Base-by-base conservation (phyloP, 2,329 filamentous ascomycete genomes). In the Phyllosticta citriasiana region DNA sequence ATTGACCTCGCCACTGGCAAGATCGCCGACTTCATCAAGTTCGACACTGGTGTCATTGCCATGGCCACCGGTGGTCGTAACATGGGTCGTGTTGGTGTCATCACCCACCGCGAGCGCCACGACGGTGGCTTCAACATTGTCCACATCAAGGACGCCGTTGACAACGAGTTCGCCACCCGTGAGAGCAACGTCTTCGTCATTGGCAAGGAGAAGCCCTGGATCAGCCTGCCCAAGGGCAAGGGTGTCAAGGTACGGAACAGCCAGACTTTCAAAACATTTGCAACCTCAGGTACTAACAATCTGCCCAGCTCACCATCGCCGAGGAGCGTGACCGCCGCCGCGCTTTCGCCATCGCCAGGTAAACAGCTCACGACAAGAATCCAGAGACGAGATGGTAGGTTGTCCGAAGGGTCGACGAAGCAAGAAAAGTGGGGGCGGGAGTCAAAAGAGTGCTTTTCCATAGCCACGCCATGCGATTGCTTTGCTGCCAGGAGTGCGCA, bases 61-160 rank as follows among this genome's bases (percentile, higher is more conserved):
- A 99, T 99, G 93, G 89, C 88, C 76, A 99, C 94, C 72, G 94
- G 94, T 88, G 94, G 94, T 87, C 94, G 93, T 78, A 99, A 99
- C 91, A 99, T 97, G 93, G 94, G 94, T 79, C 94, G 94, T 93
- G 93, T 99, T 76, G 94, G 94, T 89, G 93, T 97, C 79, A 95
- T 99, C 84, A 97, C 94, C 74, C 92, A 99, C 87, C 93, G 94
- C 85, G 94, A 99, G 87, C 91, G 94, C 75, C 94, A 99, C 86
- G 94, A 99, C 73, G 94, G 94, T 85, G 94, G 94, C 80, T 99
- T 99, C 89, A 95, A 95, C 87, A 96, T 99, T 76, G 92, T 99
- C 79, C 92, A 97, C 85, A 88, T 99, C 82, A 99, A 99, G 89
- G 94, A 99, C 77, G 93, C 92, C 76, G 93, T 99, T 81, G 94